Conservation (phyloP, 768 basidiomycete species). For the Tylopilus vinaceipallidus region DNA sequence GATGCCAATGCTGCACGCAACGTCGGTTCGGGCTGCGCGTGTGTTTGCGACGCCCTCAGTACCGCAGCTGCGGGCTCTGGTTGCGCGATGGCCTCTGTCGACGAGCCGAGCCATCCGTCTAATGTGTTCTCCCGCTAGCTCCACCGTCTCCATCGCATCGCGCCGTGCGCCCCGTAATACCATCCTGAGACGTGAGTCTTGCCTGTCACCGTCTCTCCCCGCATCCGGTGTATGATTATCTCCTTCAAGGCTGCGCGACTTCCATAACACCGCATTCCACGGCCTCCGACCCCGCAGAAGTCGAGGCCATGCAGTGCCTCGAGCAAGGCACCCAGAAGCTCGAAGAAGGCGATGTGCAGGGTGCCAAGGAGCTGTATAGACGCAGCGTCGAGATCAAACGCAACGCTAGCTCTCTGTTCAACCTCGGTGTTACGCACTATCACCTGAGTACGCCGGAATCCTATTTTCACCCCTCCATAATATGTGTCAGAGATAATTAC, state of each 20-base stretch:
- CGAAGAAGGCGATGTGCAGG: slow-evolving; percentile 82
- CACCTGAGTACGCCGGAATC: slow-evolving; percentile 66
- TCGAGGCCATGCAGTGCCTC: slow-evolving; percentile 73
- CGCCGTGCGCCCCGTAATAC: too few relatives aligned
- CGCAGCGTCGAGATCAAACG: slow-evolving; percentile 79
- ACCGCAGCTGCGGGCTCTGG: slow-evolving; percentile 25
- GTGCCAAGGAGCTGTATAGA: slow-evolving; percentile 72
- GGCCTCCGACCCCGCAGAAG: slow-evolving; percentile 77
- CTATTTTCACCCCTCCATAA: slow-evolving; percentile 14
- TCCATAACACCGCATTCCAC: slow-evolving; percentile 81
- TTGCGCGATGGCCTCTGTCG: slow-evolving; percentile 19
- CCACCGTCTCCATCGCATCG: slow-evolving; percentile 9
- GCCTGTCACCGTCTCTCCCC: slow-evolving; percentile 8
- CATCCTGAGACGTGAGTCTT: slow-evolving; percentile 32
- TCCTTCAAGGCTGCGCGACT: slow-evolving; percentile 63
- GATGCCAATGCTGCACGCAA: slow-evolving; percentile 15
- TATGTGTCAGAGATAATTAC: slow-evolving; percentile 14
- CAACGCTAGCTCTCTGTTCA: slow-evolving; percentile 80
- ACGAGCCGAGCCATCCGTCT: slow-evolving; percentile 25
- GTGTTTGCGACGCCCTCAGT: slow-evolving; percentile 21
- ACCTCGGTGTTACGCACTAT: slow-evolving; percentile 86
- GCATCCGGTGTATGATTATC: slow-evolving; percentile 1
- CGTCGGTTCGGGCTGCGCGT: slow-evolving; percentile 22
- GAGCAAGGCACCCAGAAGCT: slow-evolving; percentile 83
- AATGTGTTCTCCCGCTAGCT: slow-evolving; percentile 17